Conservation (phyloP, 352 stramenopile genomes). For the Globisporangium irregulare region DNA sequence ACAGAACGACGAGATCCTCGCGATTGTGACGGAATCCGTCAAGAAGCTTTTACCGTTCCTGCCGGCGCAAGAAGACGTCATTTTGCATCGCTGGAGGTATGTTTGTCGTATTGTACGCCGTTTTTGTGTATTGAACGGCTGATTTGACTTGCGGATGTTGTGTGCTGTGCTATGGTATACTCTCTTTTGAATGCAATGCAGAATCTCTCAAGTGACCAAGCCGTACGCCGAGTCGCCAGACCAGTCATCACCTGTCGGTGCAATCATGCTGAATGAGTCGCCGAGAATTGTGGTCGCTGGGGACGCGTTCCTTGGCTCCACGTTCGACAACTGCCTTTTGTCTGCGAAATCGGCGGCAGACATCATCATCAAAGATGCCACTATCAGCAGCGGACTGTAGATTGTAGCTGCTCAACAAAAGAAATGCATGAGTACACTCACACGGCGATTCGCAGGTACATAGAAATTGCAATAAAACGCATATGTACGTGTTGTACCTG, state of each 20-base stretch:
- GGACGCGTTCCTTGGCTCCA: slow-evolving; percentile 65
- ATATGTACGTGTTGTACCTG: background rate
- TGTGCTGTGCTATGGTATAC: background rate
- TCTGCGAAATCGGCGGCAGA: slow-evolving; percentile 48
- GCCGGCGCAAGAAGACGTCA: slow-evolving; percentile 36
- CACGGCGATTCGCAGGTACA: background rate
- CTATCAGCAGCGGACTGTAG: slow-evolving; percentile 37
- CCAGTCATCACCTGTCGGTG: slow-evolving; percentile 5
- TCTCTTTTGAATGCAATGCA: slow-evolving; percentile 16
- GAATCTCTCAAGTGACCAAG: slow-evolving; percentile 63
- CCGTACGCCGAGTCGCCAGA: slow-evolving; percentile 29
- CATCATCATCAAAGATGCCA: slow-evolving; percentile 18
- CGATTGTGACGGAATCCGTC: slow-evolving; percentile 43
- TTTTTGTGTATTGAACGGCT: background rate
- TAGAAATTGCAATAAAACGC: background rate
- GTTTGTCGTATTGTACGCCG: background rate
- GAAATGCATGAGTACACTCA: background rate
- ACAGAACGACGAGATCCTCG: slow-evolving; percentile 51
- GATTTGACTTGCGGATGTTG: background rate
- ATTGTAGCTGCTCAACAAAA: slow-evolving; percentile 22
- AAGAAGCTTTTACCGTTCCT: slow-evolving; percentile 56
- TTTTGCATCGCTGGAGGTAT: slow-evolving; percentile 69
- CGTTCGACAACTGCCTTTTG: slow-evolving; percentile 68
- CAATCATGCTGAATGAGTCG: slow-evolving; percentile 43
- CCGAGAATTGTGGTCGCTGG: slow-evolving; percentile 62